phyloP scores from a whole-genome alignment of 164 flowering plant species.

The Vitis vinifera region DNA sequence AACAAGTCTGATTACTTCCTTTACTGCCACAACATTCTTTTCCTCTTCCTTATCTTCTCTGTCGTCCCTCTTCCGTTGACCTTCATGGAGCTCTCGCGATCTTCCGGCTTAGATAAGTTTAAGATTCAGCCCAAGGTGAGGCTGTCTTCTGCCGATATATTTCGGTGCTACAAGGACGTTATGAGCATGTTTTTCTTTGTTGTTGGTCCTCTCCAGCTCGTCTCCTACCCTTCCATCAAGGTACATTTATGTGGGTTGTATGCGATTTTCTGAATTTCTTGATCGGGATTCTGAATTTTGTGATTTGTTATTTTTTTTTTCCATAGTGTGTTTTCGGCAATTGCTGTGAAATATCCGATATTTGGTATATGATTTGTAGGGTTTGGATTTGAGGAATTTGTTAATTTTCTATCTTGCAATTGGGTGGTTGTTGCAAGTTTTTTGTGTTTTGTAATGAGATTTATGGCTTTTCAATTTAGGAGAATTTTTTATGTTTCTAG shows the following conservation, averaged over 20 bases:
- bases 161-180: conserved; percentile 71
- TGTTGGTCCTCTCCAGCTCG: conserved; percentile 82
- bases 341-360: not conserved
- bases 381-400: not conserved
- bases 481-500: too few species aligned
- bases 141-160: conserved; percentile 34
- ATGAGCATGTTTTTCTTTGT: conserved; percentile 57
- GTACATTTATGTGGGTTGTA: conserved; percentile 16
- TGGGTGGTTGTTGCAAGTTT: not conserved
- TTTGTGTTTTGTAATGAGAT: not conserved
- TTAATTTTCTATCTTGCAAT: not conserved
- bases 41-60: conserved; percentile 69
- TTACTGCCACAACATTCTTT: conserved; percentile 70
- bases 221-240: conserved; percentile 70
- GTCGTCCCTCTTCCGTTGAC: conserved; percentile 62
- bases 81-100: conserved; percentile 39
- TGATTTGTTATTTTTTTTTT: conserved; percentile 5
- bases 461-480: too few species aligned
- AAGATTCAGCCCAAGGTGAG: conserved; percentile 85
- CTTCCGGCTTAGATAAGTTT: conserved; percentile 34
- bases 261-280: not conserved
- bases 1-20: conserved; percentile 62
- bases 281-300: not conserved
- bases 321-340: not conserved
- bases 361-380: not conserved